These are phyloP conservation scores for Oldenlandia corymbosa DNA, from an alignment of 257 asterid genomes.

Conservation along the genomic window DNA sequence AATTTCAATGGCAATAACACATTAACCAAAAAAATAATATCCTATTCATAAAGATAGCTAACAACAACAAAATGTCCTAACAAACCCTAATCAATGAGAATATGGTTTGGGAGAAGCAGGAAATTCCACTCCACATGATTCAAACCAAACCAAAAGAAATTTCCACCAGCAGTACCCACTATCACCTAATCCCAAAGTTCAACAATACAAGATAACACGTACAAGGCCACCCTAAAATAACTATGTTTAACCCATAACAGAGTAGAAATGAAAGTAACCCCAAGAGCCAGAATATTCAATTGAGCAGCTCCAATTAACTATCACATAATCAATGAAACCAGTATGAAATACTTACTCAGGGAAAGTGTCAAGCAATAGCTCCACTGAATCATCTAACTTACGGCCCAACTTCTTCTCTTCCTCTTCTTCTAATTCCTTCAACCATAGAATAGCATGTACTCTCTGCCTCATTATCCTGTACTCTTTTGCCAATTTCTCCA, in stretches of 20 bases:
- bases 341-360: conserved; percentile 93
- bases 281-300: not conserved
- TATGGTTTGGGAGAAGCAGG: not conserved
- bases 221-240: not conserved
- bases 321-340: not conserved
- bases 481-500: conserved; percentile 87
- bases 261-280: no score
- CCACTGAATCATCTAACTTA: conserved; percentile 69
- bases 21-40: not conserved
- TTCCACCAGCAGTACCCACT: not conserved
- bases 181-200: not conserved
- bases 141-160: not conserved
- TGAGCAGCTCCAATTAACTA: not conserved
- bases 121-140: not conserved
- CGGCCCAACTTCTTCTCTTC: conserved; percentile 76
- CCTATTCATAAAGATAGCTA: no score
- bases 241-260: not conserved
- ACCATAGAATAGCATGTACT: conserved; percentile 88
- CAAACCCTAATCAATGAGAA: not conserved
- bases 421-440: conserved; percentile 75
- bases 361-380: conserved; percentile 58
- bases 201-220: not conserved
- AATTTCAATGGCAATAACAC: not conserved
- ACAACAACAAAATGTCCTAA: no score
- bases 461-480: conserved; percentile 96